Evolutionary conservation across 1,284 basidiomycete genomes (phyloP).

Genomic region (Cryptococcus sp.): DNA sequence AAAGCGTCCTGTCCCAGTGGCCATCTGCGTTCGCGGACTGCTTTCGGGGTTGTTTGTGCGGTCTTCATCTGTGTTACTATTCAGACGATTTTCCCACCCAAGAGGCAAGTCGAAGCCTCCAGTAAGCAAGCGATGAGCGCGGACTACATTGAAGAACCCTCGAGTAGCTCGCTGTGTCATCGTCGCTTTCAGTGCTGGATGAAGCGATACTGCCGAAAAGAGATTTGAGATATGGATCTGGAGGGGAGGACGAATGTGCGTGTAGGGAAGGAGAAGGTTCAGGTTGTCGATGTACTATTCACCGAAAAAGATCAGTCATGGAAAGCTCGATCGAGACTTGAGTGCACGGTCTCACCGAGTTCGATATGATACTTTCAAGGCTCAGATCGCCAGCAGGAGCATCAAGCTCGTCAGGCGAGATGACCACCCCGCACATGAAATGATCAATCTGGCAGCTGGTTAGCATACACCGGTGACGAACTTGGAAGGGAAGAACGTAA

Average conservation of each 20-base stretch:
- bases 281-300: slow-evolving; percentile 32
- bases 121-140: slow-evolving; percentile 38
- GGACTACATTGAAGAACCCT: slow-evolving; percentile 29
- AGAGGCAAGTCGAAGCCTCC: slow-evolving; percentile 28
- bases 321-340: background rate
- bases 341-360: slow-evolving; percentile 8
- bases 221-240: slow-evolving; percentile 43
- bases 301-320: background rate
- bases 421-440: slow-evolving; percentile 27
- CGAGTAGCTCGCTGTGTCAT: slow-evolving; percentile 30
- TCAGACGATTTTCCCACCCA: slow-evolving; percentile 19
- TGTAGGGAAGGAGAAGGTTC: slow-evolving; percentile 34
- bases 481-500: background rate
- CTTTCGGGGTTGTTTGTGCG: background rate
- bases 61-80: background rate
- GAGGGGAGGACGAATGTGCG: slow-evolving; percentile 46
- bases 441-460: slow-evolving; percentile 32
- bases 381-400: slow-evolving; percentile 16
- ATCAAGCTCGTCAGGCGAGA: slow-evolving; percentile 21
- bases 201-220: slow-evolving; percentile 36
- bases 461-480: slow-evolving; percentile 1
- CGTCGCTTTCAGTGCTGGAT: slow-evolving; percentile 34
- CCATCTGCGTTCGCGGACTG: background rate
- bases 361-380: slow-evolving; percentile 18
- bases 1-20: slow-evolving; percentile 1